phyloP scores from a whole-genome alignment of 371 early-diverging fungal genomes.

The Syncephalis fuscata region DNA sequence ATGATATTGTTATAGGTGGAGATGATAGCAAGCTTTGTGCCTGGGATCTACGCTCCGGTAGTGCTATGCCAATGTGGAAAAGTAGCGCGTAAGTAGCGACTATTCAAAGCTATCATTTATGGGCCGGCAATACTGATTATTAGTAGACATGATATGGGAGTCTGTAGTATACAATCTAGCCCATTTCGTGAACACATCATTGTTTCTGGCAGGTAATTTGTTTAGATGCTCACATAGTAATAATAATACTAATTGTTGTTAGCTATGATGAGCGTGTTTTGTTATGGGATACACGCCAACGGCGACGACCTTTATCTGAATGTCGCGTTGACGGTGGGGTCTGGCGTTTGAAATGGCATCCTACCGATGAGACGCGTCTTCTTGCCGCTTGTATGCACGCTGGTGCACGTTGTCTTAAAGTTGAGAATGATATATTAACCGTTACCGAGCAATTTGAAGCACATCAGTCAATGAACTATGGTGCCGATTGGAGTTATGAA shows the following conservation, averaged over 20 bases:
- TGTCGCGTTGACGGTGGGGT: slow-evolving; percentile 70
- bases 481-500: slow-evolving; percentile 71
- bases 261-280: slow-evolving; percentile 73
- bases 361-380: slow-evolving; percentile 33
- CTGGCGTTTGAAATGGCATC: slow-evolving; percentile 92
- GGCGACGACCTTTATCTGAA: slow-evolving; percentile 51
- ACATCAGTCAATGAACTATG: slow-evolving; percentile 78
- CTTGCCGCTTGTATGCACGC: slow-evolving; percentile 82
- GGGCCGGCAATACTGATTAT: neutral
- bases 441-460: slow-evolving; percentile 33
- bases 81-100: slow-evolving; percentile 22
- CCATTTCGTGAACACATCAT: slow-evolving; percentile 50
- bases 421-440: slow-evolving; percentile 3
- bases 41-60: slow-evolving; percentile 61
- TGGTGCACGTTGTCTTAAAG: slow-evolving; percentile 44
- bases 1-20: slow-evolving; percentile 25
- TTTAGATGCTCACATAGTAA: neutral
- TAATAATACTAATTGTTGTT: neutral
- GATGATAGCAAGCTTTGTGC: slow-evolving; percentile 73
- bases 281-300: slow-evolving; percentile 76
- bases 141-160: slow-evolving; percentile 53
- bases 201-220: slow-evolving; percentile 51
- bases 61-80: slow-evolving; percentile 20
- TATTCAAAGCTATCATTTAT: neutral
- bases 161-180: slow-evolving; percentile 71